These are phyloP conservation scores for Hypoxylon sp. DNA, from an alignment of 2,329 filamentous ascomycete genomes.

Conservation along the genomic window DNA sequence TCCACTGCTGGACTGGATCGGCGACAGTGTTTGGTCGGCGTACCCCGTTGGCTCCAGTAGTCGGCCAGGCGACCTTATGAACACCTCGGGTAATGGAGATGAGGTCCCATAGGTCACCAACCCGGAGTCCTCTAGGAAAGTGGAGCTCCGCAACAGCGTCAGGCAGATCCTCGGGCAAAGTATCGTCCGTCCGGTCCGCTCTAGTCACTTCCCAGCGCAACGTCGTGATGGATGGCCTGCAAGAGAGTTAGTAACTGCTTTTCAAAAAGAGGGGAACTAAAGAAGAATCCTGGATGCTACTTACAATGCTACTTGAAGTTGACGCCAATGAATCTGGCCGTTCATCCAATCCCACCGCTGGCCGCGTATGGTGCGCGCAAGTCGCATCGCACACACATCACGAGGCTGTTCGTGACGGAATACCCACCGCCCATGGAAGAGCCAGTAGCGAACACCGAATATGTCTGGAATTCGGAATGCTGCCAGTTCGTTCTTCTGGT, in stretches of 20 bases:
- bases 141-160: neutral
- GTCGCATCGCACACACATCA: neutral
- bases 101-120: constrained; percentile 5
- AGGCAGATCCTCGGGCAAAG: neutral
- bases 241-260: no score
- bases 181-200: neutral
- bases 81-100: neutral
- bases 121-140: neutral
- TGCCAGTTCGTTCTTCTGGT: neutral
- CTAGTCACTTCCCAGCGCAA: neutral
- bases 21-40: neutral
- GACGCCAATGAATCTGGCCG: neutral
- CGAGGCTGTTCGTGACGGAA: neutral
- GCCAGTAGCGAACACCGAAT: neutral
- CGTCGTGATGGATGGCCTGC: neutral
- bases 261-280: no score
- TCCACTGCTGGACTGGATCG: neutral
- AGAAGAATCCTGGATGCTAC: no score
- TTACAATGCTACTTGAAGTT: neutral
- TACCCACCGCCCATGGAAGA: neutral
- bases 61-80: neutral
- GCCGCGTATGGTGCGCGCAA: neutral
- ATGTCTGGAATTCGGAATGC: neutral
- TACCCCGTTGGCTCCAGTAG: neutral
- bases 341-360: neutral